Base-by-base conservation (phyloP, 495 filamentous ascomycete genomes). In the Neurospora discreta region DNA sequence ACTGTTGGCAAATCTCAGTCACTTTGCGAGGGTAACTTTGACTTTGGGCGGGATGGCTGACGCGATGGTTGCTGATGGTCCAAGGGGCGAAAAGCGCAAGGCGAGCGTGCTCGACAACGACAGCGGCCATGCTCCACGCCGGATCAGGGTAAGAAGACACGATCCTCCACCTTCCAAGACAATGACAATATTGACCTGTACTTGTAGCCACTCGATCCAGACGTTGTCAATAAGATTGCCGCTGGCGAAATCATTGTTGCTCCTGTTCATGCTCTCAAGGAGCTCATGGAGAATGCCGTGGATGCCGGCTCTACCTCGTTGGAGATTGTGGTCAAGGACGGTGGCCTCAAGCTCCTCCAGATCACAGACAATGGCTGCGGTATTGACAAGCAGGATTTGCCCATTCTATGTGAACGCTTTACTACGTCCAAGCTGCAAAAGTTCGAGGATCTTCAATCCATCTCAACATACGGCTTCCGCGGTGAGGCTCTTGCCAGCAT, bases 241-340 rank as follows among this genome's bases (percentile, higher is more conserved):
- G 96, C 96, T n/a, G 96, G 96, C 18, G 96, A 99, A 79, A 99
- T 98, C 73, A 98, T 99, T 69, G 93, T 98, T 69, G 95, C 96
- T 13, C 96, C 96, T 30, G 94, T 98, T 72, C 93, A 99, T 79
- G 96, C 96, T 23, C 82, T 99, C 39, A 99, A 99, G 83, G 96
- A 99, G 80, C 84, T 99, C 67, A 97, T 98, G 15, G 96, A 99
- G 77, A 99, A 99, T 75, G 90, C 96, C 9, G 96, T 99, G 41
- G 96, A 99, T 82, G 96, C 96, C 39, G 94, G 96, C 20, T 93
- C 95, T 3, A 97, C 95, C 1, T 90, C 90, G 6, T 83, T 99
- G 46, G 96, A 99, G 78, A 90, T 99, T 65, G 80, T 97, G 5
- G 91, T 96, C 69, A 98, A 97, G 80, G 96, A 98, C 52, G 96